Evolutionary conservation across 2,329 filamentous ascomycete species (phyloP).

Genomic region (Cladobotryum mycophilum): DNA sequence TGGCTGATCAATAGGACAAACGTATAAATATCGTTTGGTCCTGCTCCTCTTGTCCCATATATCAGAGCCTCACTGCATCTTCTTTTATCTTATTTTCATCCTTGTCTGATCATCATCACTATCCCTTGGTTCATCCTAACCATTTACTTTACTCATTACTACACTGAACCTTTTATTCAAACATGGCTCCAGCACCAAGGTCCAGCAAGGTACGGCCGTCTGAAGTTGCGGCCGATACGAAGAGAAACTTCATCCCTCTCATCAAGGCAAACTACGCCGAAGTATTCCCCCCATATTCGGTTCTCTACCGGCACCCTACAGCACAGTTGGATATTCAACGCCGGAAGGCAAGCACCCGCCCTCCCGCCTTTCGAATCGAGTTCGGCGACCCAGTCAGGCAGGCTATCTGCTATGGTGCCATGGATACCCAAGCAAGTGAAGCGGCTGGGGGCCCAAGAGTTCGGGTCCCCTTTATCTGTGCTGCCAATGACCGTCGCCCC

Average conservation of each 20-base stretch:
- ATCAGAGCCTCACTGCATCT: background rate
- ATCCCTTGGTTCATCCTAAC: background rate
- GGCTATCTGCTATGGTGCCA: slow-evolving; percentile 49
- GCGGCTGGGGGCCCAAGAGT: slow-evolving; percentile 26
- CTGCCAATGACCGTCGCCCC: slow-evolving; percentile 68
- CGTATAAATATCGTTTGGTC: slow-evolving; percentile 1
- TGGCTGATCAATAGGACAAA: background rate
- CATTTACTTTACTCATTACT: background rate
- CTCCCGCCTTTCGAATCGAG: slow-evolving; percentile 46
- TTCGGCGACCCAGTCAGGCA: slow-evolving; percentile 54
- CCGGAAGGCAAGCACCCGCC: slow-evolving; percentile 28
- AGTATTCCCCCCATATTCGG: slow-evolving; percentile 52
- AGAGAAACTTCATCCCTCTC: slow-evolving; percentile 60
- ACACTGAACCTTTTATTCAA: background rate
- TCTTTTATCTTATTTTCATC: too few species aligned
- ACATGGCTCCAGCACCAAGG: slow-evolving; percentile 28
- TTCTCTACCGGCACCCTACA: slow-evolving; percentile 48
- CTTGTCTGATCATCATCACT: background rate
- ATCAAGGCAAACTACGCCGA: slow-evolving; percentile 52
- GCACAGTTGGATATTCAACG: slow-evolving; percentile 38
- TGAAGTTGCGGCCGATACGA: slow-evolving; percentile 68
- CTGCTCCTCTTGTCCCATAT: background rate
- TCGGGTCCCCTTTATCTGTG: slow-evolving; percentile 61
- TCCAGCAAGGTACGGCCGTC: slow-evolving; percentile 34
- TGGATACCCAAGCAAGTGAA: slow-evolving; percentile 33